Percentiles rank a stretch among this genome's conserved stretches.
Evolutionary conservation across 768 basidiomycete species (phyloP).

Genomic region (Boletus sp.): DNA sequence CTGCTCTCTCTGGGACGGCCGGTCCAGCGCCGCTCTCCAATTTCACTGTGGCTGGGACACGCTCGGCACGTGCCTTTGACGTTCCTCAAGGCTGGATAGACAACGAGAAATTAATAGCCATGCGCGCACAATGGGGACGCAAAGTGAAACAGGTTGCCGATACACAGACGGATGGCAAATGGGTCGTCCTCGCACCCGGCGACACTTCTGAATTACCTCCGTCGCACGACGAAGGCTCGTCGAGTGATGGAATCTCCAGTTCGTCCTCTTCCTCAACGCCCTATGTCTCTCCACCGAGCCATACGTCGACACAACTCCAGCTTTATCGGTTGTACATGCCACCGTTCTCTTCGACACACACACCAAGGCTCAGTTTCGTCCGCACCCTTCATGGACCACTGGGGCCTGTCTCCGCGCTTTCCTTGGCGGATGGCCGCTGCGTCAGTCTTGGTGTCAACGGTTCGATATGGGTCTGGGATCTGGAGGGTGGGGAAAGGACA

Average conservation of each 20-base stretch:
- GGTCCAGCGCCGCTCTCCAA: conserved; percentile 22
- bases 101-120: conserved; percentile 52
- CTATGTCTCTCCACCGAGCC: conserved; percentile 36
- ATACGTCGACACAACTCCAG: conserved; percentile 57
- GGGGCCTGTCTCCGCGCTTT: conserved; percentile 62
- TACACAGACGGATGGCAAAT: conserved; percentile 81
- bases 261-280: conserved; percentile 25
- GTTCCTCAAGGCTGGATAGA: conserved; percentile 72
- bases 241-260: conserved; percentile 18
- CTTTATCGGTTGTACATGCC: conserved; percentile 72
- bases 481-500: conserved; percentile 51
- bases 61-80: conserved; percentile 67
- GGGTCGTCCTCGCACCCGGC: conserved; percentile 72
- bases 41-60: conserved; percentile 53
- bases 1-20: conserved; percentile 1
- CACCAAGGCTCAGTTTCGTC: conserved; percentile 67
- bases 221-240: conserved; percentile 11
- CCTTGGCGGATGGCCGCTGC: conserved; percentile 79
- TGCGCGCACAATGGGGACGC: conserved; percentile 77
- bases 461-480: conserved; percentile 83
- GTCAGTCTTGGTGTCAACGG: conserved; percentile 71
- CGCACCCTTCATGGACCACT: conserved; percentile 68
- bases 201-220: conserved; percentile 27
- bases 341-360: conserved; percentile 43
- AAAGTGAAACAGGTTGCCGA: conserved; percentile 69